Percentiles rank a stretch among this genome's conserved stretches.
phyloP scores from a whole-genome alignment of 257 asterid species.

The Nicotiana sylvestris region DNA sequence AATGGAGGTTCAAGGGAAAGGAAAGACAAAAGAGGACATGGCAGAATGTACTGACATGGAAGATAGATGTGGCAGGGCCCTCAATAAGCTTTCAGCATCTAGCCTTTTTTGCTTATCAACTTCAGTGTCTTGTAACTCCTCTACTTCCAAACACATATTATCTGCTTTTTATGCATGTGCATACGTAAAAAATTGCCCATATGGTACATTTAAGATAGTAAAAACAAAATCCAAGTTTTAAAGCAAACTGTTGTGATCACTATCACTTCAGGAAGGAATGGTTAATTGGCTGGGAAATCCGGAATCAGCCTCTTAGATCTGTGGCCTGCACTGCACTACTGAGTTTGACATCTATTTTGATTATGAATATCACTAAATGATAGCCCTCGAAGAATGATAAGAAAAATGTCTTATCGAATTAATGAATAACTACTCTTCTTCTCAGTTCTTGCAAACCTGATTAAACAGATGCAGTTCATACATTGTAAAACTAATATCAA shows the following conservation, averaged over 20 bases:
- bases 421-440: neutral
- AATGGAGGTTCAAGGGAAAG: neutral
- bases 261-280: neutral
- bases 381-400: neutral
- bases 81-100: neutral
- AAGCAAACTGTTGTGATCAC: conserved; percentile 2
- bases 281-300: neutral
- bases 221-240: neutral
- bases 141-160: neutral
- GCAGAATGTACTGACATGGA: neutral
- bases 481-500: neutral
- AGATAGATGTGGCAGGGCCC: neutral
- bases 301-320: neutral
- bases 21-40: neutral
- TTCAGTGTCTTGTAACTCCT: neutral
- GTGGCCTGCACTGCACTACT: neutral
- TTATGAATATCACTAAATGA: neutral
- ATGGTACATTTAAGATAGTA: neutral
- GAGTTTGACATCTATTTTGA: neutral
- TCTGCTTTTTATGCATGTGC: neutral
- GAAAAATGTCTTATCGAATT: neutral
- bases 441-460: neutral
- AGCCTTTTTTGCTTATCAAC: neutral
- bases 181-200: neutral
- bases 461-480: neutral